A percentile compares a stretch with the other conserved stretches of the same genome.
phyloP scores from a whole-genome alignment of 495 filamentous ascomycete species.

The Pseudomonodictys pantanalensis region DNA sequence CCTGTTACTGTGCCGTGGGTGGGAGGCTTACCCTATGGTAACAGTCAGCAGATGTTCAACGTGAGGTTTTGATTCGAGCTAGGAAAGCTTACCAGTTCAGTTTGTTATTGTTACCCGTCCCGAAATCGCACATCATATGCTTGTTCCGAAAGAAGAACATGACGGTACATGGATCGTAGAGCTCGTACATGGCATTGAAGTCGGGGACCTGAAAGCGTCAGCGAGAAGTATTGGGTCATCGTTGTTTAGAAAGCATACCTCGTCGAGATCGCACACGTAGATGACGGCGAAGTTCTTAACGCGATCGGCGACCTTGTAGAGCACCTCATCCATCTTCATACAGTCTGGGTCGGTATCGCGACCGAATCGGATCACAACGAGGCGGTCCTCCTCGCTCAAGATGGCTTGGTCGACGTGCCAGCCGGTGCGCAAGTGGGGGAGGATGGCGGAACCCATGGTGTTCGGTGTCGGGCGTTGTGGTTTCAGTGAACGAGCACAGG shows the following conservation, averaged over 20 bases:
- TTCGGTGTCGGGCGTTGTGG: too few relatives aligned
- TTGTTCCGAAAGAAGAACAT: constrained; percentile 98
- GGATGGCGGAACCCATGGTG: constrained; percentile 82
- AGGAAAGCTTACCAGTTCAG: constrained; percentile 64
- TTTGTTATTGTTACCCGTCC: constrained; percentile 98
- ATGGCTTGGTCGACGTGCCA: constrained; percentile 98
- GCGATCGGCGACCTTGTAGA: constrained; percentile 55
- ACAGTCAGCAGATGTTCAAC: constrained; percentile 5
- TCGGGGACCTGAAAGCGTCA: constrained; percentile 95
- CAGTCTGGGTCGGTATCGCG: constrained; percentile 66
- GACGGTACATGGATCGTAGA: constrained; percentile 58
- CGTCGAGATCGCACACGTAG: constrained; percentile 92
- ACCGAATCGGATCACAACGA: constrained; percentile 93
- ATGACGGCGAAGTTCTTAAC: constrained; percentile 92
- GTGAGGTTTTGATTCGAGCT: constrained; percentile 5
- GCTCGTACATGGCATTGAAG: constrained; percentile 87
- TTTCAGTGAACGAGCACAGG: too few relatives aligned
- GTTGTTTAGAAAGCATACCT: background rate
- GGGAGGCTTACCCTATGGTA: too few relatives aligned
- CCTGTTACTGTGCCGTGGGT: too few relatives aligned
- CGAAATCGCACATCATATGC: constrained; percentile 68
- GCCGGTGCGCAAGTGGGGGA: constrained; percentile 85
- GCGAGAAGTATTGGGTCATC: constrained; percentile 18
- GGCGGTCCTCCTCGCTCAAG: constrained; percentile 69
- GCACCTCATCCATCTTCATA: constrained; percentile 17